Base-by-base conservation (phyloP, 1,139 yeast species). In the Debaryomycetaceae sp. region DNA sequence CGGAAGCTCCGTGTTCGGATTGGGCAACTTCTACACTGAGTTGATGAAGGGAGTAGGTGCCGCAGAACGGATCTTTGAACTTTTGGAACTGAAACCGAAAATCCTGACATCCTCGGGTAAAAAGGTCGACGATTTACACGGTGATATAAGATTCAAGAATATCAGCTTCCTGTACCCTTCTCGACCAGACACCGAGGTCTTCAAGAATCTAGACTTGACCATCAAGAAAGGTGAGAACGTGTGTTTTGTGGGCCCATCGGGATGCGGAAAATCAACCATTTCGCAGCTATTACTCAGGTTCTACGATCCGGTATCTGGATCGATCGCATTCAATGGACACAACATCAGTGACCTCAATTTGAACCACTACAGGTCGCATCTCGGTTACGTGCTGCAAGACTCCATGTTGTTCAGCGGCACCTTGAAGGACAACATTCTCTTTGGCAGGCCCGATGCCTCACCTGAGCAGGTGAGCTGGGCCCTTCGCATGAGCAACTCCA, bases 41-140 rank as follows among this genome's bases (percentile, higher is more conserved):
- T 69, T 91, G 48, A 91, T 93, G 96, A 93, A 91, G 68, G 98
- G 97, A 41, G 85, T 91, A 6, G 99, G 99, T 49, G 98, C 98
- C 0, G 95, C 97, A 0, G 87, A 95, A 44, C 76, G 99, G 50
- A 70, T 93, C 44, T 93, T 93, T 68, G 98, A 93, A 64, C 72
- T 93, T 41, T 78, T 85, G 42, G 97, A 90, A 54, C 79, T 85
- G 62, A 69, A 81, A 47, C 93, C 97, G 2, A 59, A 66, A 27
- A 88, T 91, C 39, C 72, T 78, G 34, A 80, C 89, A 9, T 76
- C 85, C 3, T 56, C 67, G 34, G 97, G 97, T 1, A 57, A 59
- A 40, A 73, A 72, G 45, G 67, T 70, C 2, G 59, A 59, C 24
- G 51, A 61, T 37, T 50, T 64, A 24, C 48, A 61, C 41, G 72